Percentiles rank a stretch among this genome's conserved stretches.
Conservation (phyloP, 495 filamentous ascomycete species). For the Letharia columbiana region DNA sequence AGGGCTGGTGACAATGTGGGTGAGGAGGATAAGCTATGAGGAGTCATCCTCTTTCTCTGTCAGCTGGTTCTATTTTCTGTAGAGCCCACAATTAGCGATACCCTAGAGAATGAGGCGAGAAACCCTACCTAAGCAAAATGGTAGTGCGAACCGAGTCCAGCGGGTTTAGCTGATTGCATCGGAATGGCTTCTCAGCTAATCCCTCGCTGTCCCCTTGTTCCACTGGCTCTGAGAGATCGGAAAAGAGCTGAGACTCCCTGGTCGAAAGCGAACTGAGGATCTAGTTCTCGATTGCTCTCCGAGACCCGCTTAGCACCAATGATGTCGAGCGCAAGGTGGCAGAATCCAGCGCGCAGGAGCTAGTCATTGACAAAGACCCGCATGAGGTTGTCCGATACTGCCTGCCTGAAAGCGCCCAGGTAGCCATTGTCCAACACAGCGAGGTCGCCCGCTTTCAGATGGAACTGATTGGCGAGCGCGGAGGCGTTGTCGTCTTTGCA, state of each 20-base stretch:
- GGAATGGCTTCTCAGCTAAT: constrained; percentile 78
- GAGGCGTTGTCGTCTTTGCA: constrained; percentile 80
- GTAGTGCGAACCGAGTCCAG: constrained; percentile 68
- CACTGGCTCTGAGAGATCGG: constrained; percentile 62
- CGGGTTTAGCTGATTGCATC: constrained; percentile 83
- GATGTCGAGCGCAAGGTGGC: constrained; percentile 55
- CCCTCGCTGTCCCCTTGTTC: constrained; percentile 65
- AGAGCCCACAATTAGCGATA: not conserved
- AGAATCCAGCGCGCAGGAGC: constrained; percentile 83
- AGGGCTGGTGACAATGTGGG: not conserved
- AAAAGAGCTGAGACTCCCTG: constrained; percentile 69
- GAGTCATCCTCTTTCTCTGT: constrained; percentile 70
- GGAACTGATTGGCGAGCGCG: constrained; percentile 86
- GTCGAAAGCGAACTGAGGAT: constrained; percentile 62
- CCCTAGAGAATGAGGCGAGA: not conserved
- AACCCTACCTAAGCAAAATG: constrained; percentile 50
- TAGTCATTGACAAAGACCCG: constrained; percentile 89
- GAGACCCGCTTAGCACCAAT: constrained; percentile 69
- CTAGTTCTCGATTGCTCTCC: constrained; percentile 72
- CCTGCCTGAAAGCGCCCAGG: constrained; percentile 60
- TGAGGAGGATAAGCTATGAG: constrained; percentile 36
- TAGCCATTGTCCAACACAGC: constrained; percentile 73
- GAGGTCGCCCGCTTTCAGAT: constrained; percentile 80
- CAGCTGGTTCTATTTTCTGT: constrained; percentile 66
- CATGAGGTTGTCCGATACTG: constrained; percentile 73